These are phyloP conservation scores for Penicillium canescens DNA, from an alignment of 495 filamentous ascomycete species.

Conservation along the genomic window DNA sequence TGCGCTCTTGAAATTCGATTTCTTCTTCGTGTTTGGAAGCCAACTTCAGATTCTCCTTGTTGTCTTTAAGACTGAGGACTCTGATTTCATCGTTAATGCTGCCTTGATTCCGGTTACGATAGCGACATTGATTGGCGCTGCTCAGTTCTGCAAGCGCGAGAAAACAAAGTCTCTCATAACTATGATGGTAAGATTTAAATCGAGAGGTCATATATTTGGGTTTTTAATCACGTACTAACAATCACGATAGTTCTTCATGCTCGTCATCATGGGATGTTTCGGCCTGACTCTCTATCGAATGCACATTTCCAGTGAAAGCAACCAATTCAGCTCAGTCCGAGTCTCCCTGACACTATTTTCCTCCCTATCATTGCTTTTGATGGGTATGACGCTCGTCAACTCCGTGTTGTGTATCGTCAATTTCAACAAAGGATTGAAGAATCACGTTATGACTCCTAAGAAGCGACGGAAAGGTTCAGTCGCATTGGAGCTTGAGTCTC, in stretches of 20 bases:
- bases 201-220: neutral
- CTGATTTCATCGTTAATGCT: conserved; percentile 15
- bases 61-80: neutral
- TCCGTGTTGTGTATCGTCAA: conserved; percentile 22
- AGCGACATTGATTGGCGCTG: conserved; percentile 5
- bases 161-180: conserved; percentile 13
- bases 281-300: conserved; percentile 8
- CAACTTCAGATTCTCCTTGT: conserved; percentile 21
- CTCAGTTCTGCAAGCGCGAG: conserved; percentile 16
- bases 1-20: conserved; percentile 22
- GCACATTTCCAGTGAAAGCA: neutral
- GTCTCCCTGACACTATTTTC: conserved; percentile 21
- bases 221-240: neutral
- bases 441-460: conserved; percentile 2
- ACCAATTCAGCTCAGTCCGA: conserved; percentile 7
- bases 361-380: conserved; percentile 11
- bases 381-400: conserved; percentile 13
- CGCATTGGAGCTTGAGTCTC: conserved; percentile 1
- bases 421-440: conserved; percentile 23
- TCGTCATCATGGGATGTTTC: conserved; percentile 13
- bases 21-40: conserved; percentile 23
- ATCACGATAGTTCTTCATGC: conserved; percentile 11
- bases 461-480: conserved; percentile 1
- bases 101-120: conserved; percentile 16
- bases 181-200: conserved; percentile 9